A percentile compares a stretch with the other conserved stretches of the same genome.
Evolutionary conservation across 2,329 filamentous ascomycete genomes (phyloP).

Genomic region (Sarocladium brachiariae): DNA sequence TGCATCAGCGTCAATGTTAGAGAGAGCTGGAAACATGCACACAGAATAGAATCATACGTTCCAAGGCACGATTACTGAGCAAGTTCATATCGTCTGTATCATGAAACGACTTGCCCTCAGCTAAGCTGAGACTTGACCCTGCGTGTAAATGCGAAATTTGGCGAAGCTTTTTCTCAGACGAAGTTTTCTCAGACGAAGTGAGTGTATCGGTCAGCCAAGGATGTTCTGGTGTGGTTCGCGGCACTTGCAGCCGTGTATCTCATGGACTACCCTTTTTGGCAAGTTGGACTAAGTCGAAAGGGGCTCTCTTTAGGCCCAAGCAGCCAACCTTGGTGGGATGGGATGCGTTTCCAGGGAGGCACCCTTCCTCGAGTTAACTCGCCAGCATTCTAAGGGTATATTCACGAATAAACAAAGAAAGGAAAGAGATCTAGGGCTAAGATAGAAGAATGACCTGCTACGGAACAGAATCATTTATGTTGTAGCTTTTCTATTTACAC

Average conservation of each 20-base stretch:
- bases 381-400: no score
- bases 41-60: neutral
- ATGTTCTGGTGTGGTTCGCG: neutral
- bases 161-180: no score
- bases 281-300: neutral
- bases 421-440: no score
- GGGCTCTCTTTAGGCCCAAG: no score
- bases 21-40: neutral
- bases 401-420: no score
- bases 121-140: neutral
- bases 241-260: conserved; percentile 4
- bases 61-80: neutral
- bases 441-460: no score
- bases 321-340: no score
- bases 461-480: no score
- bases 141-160: neutral
- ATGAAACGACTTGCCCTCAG: neutral
- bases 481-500: no score
- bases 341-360: no score
- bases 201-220: neutral
- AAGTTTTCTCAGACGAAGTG: no score
- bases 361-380: no score
- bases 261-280: conserved; percentile 4
- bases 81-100: neutral
- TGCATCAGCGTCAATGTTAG: conserved; percentile 8